A percentile compares a stretch with the other conserved stretches of the same genome.
Conservation (phyloP, 2,329 filamentous ascomycete genomes). For the Xylariales sp. region DNA sequence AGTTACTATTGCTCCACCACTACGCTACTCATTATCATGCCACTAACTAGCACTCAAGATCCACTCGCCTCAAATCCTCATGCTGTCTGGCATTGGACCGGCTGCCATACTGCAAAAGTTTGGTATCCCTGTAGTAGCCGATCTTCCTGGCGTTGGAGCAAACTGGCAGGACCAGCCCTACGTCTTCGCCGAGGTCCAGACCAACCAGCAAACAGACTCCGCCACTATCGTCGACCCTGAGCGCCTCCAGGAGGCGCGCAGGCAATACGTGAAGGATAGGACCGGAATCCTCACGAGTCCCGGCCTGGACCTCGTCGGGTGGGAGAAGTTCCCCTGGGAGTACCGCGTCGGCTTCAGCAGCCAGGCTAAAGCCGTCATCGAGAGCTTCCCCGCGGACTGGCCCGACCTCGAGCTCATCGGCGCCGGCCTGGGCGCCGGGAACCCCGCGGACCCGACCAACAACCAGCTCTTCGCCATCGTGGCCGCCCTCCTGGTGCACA, state of each 20-base stretch:
- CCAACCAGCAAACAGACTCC: neutral
- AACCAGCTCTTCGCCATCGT: constrained; percentile 22
- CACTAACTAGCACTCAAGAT: constrained; percentile 12
- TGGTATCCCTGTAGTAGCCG: constrained; percentile 5
- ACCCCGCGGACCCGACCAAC: constrained; percentile 1
- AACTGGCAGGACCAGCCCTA: constrained; percentile 7
- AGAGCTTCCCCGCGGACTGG: constrained; percentile 37
- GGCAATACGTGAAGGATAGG: constrained; percentile 26
- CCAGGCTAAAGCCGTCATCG: constrained; percentile 35
- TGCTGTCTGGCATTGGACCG: constrained; percentile 35
- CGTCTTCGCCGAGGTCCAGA: constrained; percentile 25
- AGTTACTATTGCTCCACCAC: constrained; percentile 1
- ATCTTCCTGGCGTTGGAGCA: constrained; percentile 7
- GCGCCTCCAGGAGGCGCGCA: constrained; percentile 15
- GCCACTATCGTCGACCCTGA: constrained; percentile 15
- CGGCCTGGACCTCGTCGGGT: constrained; percentile 15
- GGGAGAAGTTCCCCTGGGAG: constrained; percentile 18
- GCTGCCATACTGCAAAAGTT: neutral
- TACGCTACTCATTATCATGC: neutral
- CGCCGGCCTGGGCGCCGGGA: neutral
- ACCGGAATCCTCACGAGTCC: constrained; percentile 17
- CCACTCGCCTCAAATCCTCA: constrained; percentile 33
- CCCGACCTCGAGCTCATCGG: constrained; percentile 8
- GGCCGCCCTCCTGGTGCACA: constrained; percentile 26
- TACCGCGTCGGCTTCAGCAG: constrained; percentile 9